phyloP scores from a whole-genome alignment of 805 yeast genomes.

The Ogataea allantospora region DNA sequence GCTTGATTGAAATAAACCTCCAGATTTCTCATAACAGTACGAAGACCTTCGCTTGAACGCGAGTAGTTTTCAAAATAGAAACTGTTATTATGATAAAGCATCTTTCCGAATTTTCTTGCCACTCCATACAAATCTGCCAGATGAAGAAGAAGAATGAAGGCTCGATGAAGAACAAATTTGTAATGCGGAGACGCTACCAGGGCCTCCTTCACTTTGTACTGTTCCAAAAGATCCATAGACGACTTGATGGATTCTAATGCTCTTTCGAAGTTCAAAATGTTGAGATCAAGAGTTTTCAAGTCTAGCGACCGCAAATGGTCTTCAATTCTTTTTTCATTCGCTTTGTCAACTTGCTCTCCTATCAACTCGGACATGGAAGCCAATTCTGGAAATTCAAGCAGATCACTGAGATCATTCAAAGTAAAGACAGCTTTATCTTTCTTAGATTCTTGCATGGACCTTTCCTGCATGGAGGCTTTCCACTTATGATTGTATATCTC shows the following conservation, averaged over 20 bases:
- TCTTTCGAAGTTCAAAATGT: conserved; percentile 29
- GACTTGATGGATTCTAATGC: conserved; percentile 31
- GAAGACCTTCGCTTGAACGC: conserved; percentile 26
- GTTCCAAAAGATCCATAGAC: conserved; percentile 22
- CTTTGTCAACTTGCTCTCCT: conserved; percentile 5
- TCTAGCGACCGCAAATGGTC: conserved; percentile 23
- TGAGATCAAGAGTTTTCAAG: conserved; percentile 22
- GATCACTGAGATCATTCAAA: conserved; percentile 18
- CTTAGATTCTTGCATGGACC: conserved; percentile 10
- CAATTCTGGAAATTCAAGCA: conserved; percentile 21
- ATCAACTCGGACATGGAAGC: conserved; percentile 12
- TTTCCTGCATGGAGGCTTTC: conserved; percentile 26
- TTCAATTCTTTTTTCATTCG: conserved; percentile 23
- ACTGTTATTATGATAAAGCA: conserved; percentile 44
- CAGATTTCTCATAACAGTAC: conserved; percentile 23
- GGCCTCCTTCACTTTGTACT: conserved; percentile 22
- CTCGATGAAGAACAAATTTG: conserved; percentile 39
- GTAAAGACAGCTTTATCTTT: conserved; percentile 16
- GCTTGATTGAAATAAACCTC: conserved; percentile 36
- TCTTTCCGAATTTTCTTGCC: conserved; percentile 47
- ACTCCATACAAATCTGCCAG: conserved; percentile 50
- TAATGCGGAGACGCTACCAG: conserved; percentile 26
- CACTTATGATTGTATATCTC: conserved; percentile 29
- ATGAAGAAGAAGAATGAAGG: conserved; percentile 41
- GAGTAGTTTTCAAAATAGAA: conserved; percentile 42